A percentile compares a stretch with the other conserved stretches of the same genome.
phyloP scores from a whole-genome alignment of 495 filamentous ascomycete species.

The Hyaloscypha variabilis region DNA sequence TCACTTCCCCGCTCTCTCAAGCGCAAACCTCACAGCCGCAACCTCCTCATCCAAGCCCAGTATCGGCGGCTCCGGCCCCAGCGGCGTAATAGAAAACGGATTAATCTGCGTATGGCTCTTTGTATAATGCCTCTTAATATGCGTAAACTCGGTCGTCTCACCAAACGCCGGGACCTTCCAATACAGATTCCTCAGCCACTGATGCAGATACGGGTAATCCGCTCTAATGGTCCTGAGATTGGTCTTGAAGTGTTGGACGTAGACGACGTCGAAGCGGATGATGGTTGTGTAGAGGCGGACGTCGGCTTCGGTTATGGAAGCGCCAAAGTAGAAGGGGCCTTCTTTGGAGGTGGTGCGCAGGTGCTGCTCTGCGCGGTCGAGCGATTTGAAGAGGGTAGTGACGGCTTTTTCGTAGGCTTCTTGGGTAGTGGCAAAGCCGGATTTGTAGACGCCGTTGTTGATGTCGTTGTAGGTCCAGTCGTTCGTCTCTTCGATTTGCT shows the following conservation, averaged over 20 bases:
- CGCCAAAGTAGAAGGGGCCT: conserved; percentile 70
- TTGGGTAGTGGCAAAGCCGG: conserved; percentile 61
- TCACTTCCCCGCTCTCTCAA: conserved; percentile 20
- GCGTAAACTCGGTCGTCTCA: conserved; percentile 69
- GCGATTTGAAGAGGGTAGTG: conserved; percentile 64
- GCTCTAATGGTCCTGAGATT: conserved; percentile 82
- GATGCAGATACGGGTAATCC: conserved; percentile 70
- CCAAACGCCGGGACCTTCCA: conserved; percentile 68
- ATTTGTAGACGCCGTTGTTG: conserved; percentile 52
- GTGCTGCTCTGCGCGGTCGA: conserved; percentile 72
- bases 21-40: conserved; percentile 25
- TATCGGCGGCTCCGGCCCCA: conserved; percentile 68
- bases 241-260: conserved; percentile 94
- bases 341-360: conserved; percentile 41
- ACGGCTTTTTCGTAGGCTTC: conserved; percentile 76
- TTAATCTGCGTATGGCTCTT: conserved; percentile 52
- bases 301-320: conserved; percentile 76
- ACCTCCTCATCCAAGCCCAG: conserved; percentile 38
- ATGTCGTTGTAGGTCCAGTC: conserved; percentile 73
- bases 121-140: conserved; percentile 52
- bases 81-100: conserved; percentile 58
- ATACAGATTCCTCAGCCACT: conserved; percentile 70
- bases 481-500: conserved; percentile 73
- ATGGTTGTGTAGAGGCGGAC: conserved; percentile 79
- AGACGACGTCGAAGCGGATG: conserved; percentile 83